These are phyloP conservation scores for Quercus glauca DNA, from an alignment of 306 rosid species.

Conservation along the genomic window DNA sequence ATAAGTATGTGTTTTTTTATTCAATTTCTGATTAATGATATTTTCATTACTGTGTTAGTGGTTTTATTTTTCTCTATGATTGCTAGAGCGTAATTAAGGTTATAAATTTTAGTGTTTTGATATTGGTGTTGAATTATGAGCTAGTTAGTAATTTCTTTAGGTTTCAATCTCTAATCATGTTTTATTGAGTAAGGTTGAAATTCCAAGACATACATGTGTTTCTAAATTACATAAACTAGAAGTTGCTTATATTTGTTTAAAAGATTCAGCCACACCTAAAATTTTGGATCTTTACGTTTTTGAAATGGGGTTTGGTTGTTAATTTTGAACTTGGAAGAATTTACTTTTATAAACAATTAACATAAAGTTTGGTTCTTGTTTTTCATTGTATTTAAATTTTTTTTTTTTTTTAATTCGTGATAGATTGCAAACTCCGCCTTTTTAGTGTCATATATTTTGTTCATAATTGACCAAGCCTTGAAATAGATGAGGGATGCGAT, in stretches of 20 bases:
- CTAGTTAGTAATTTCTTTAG: background rate
- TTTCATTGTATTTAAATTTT: background rate
- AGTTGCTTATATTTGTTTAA: background rate
- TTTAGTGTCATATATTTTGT: no score
- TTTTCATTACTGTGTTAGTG: background rate
- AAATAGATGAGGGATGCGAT: no score
- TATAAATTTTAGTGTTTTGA: background rate
- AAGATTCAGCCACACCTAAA: background rate
- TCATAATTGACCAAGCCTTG: no score
- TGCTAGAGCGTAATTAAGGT: background rate
- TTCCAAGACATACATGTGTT: background rate
- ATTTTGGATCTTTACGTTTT: conserved; percentile 9
- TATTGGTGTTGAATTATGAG: conserved; percentile 3
- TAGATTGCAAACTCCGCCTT: no score
- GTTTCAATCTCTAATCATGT: background rate
- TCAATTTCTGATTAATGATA: background rate
- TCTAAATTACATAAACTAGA: background rate
- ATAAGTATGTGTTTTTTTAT: background rate
- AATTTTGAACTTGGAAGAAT: background rate
- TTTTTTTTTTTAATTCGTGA: no score
- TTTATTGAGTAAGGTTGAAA: background rate
- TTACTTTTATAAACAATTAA: background rate
- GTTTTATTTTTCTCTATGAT: background rate
- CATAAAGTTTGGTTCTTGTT: background rate
- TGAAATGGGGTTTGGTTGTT: background rate